Percentiles rank a stretch among this genome's conserved stretches.
Conservation (phyloP, 2,329 filamentous ascomycete species). For the Cytospora piceae region DNA sequence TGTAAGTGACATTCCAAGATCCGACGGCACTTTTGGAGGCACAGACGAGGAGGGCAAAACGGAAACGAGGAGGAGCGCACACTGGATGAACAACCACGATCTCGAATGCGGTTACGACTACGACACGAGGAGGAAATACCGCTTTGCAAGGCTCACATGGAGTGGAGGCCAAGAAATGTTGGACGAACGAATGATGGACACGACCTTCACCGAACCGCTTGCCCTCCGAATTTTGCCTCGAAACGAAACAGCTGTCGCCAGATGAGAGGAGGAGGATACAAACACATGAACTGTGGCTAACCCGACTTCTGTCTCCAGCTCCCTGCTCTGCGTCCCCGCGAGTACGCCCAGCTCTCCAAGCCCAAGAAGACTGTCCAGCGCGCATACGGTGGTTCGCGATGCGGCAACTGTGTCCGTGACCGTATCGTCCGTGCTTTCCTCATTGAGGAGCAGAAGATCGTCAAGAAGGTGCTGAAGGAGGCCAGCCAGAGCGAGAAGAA, state of each 20-base stretch:
- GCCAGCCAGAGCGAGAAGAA: conserved; percentile 76
- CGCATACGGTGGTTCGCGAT: conserved; percentile 97
- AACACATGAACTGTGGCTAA: conserved; percentile 37
- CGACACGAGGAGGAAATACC: background rate
- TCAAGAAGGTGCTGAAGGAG: conserved; percentile 99
- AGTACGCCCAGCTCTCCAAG: conserved; percentile 96
- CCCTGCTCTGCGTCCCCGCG: conserved; percentile 95
- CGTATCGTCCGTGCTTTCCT: conserved; percentile 97
- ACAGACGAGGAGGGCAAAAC: conserved; percentile 18
- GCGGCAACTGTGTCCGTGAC: conserved; percentile 98
- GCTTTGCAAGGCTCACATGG: background rate
- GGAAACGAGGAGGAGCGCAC: conserved; percentile 3
- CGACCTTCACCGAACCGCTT: background rate
- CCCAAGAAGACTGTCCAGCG: conserved; percentile 99
- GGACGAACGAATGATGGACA: background rate
- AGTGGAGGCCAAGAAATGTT: background rate
- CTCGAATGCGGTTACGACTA: background rate
- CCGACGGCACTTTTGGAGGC: conserved; percentile 9
- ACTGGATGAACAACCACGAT: conserved; percentile 1
- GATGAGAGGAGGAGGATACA: conserved; percentile 4
- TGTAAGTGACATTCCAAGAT: conserved; percentile 67
- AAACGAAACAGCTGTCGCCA: background rate
- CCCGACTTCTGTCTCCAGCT: conserved; percentile 57
- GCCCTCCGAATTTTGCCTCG: conserved; percentile 4
- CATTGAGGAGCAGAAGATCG: conserved; percentile 99